A percentile compares a stretch with the other conserved stretches of the same genome.
phyloP scores from a whole-genome alignment of 192 early-diverging fungal species.

The Mortierella antarctica region DNA sequence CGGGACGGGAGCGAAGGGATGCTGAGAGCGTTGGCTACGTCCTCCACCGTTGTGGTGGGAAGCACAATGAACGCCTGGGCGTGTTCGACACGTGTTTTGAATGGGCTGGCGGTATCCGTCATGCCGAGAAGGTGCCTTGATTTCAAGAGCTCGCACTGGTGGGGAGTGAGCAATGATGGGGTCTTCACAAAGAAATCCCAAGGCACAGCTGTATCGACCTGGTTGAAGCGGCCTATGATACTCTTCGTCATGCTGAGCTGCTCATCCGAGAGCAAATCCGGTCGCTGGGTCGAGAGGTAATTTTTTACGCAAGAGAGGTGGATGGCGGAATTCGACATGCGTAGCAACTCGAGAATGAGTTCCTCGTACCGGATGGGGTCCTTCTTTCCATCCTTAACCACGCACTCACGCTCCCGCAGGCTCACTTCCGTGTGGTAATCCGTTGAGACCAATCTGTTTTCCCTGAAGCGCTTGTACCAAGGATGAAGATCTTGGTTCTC shows the following conservation, averaged over 20 bases:
- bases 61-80: slow-evolving; percentile 29
- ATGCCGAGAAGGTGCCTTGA: slow-evolving; percentile 31
- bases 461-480: slow-evolving; percentile 20
- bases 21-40: slow-evolving; percentile 28
- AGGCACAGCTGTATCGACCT: slow-evolving; percentile 5
- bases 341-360: slow-evolving; percentile 12
- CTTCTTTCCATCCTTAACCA: slow-evolving; percentile 20
- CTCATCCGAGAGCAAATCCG: slow-evolving; percentile 20
- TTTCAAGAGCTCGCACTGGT: slow-evolving; percentile 37
- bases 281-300: slow-evolving; percentile 12
- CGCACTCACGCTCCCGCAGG: not conserved
- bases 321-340: slow-evolving; percentile 27
- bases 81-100: slow-evolving; percentile 34
- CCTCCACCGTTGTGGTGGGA: slow-evolving; percentile 39
- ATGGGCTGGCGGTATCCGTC: slow-evolving; percentile 22
- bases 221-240: slow-evolving; percentile 40
- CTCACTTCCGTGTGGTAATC: not conserved
- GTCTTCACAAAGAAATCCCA: slow-evolving; percentile 24
- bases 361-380: slow-evolving; percentile 14
- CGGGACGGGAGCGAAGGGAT: slow-evolving; percentile 44
- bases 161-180: slow-evolving; percentile 16
- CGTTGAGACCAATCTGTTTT: slow-evolving; percentile 20
- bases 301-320: not conserved
- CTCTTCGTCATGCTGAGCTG: slow-evolving; percentile 21
- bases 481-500: slow-evolving; percentile 13